These are phyloP conservation scores for Heritiera littoralis DNA, from an alignment of 345 rosid species.

Conservation along the genomic window DNA sequence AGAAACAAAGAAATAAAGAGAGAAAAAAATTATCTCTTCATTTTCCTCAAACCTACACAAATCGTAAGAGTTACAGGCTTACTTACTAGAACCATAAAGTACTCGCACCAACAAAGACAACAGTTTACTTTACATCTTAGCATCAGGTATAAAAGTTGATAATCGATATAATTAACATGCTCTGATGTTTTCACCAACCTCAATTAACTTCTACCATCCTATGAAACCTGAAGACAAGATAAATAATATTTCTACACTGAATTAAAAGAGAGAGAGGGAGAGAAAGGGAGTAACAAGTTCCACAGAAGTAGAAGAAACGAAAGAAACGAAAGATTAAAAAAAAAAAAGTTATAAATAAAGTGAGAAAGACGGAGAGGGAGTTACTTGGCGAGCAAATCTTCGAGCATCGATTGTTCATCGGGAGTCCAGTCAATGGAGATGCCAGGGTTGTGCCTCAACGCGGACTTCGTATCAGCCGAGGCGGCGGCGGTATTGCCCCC, in stretches of 20 bases:
- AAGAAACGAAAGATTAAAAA: neutral
- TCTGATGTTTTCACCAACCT: slow-evolving; percentile 6
- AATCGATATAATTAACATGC: neutral
- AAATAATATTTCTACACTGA: neutral
- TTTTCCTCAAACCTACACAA: neutral
- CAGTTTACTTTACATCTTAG: neutral
- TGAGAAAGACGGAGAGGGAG: neutral
- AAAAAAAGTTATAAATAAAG: neutral
- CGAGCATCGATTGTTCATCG: slow-evolving; percentile 70
- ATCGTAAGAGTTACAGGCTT: neutral
- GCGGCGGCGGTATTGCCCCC: slow-evolving; percentile 29
- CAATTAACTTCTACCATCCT: neutral
- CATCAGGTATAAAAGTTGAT: neutral
- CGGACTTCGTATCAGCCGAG: slow-evolving; percentile 43
- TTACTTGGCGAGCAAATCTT: slow-evolving; percentile 69
- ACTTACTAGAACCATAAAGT: neutral
- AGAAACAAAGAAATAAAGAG: neutral
- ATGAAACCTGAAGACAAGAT: neutral
- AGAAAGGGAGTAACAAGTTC: neutral
- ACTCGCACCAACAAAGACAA: neutral
- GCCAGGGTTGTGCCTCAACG: slow-evolving; percentile 68
- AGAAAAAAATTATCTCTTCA: neutral
- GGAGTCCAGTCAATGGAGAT: slow-evolving; percentile 63
- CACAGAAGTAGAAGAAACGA: neutral
- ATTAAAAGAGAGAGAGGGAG: neutral